Evolutionary conservation across 2,329 filamentous ascomycete species (phyloP), one percentile per base, ranked within the genome.

Genomic region (Colletotrichum tamarilloi): DNA sequence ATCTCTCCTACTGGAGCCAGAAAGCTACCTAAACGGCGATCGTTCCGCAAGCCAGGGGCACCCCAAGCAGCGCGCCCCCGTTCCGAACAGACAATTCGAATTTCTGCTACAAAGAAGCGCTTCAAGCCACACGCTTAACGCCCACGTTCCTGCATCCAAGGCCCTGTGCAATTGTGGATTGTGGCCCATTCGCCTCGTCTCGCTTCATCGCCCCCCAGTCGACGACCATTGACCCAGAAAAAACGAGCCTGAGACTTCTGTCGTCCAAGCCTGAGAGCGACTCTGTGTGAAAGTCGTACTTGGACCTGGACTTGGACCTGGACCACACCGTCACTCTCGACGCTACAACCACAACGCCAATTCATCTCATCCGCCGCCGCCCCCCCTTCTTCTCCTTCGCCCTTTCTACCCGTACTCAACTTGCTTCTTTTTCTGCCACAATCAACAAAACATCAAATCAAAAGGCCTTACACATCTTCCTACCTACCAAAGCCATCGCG

Each of bases 71-170:
- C 52, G 30, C 58, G 32, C 59, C 58, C 58, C 68, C 35, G 24
- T 58, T 53, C 28, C 28, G 42, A 26, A 64, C 67, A 62, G 71
- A 60, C 70, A 58, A 66, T 62, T 62, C 60, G 71, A 58, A 66
- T 57, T 67, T 73, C 67, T 73, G 71, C 67, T 73, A 73, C 71
- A 66, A 73, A 73, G 71, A 60, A 73, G 62, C 71, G 67, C 67
- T 38, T 71, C 67, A 73, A 73, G 71, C 71, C 71, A 73, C 67
- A 69, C 49, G 14, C 42, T 22, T 35, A 11, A 42, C 32, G 57
- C 57, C 57, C 57, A 60, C 62, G n/a, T 24, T 56, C 58, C 24
- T 62, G 49, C 66, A 9, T 62, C 56, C 42, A 49, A 19, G 19
- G 30, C 58, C 30, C 32, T 60, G 22, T 60, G 30, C 19, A 65